Evolutionary conservation across 2,329 filamentous ascomycete genomes (phyloP).

Genomic region (Bipolaris zeicola): DNA sequence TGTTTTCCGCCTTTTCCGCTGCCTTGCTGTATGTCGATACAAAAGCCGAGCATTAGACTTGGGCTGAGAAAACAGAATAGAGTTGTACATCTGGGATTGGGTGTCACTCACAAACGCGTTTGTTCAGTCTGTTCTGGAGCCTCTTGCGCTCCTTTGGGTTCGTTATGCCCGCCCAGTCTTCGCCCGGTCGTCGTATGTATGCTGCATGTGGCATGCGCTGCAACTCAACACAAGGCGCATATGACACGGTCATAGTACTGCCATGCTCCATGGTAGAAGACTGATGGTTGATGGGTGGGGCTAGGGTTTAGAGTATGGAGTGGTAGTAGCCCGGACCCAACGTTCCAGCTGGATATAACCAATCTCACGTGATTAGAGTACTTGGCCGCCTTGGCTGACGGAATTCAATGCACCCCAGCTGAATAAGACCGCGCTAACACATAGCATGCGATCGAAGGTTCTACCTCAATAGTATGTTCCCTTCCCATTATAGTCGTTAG

Average conservation of each 20-base stretch:
- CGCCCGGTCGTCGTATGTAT: conserved; percentile 3
- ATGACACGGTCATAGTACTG: neutral
- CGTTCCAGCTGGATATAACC: no score
- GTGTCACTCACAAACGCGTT: conserved; percentile 13
- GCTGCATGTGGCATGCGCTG: neutral
- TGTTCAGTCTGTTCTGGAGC: conserved; percentile 28
- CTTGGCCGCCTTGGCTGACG: neutral
- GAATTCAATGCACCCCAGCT: no score
- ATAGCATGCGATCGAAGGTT: no score
- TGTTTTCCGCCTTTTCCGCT: neutral
- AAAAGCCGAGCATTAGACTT: neutral
- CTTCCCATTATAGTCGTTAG: no score
- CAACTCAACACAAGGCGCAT: neutral
- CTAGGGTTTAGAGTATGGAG: neutral
- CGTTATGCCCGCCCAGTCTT: conserved; percentile 29
- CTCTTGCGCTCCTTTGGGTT: conserved; percentile 21
- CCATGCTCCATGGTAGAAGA: neutral
- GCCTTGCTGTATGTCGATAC: neutral
- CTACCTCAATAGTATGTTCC: no score
- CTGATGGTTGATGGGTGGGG: neutral
- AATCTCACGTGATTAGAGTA: neutral
- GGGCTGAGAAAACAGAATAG: neutral
- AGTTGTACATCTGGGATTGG: neutral
- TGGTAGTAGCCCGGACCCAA: neutral
- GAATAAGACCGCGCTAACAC: no score